These are phyloP conservation scores for Tolypocladium cylindrosporum DNA, from an alignment of 2,329 filamentous ascomycete genomes.

Conservation along the genomic window DNA sequence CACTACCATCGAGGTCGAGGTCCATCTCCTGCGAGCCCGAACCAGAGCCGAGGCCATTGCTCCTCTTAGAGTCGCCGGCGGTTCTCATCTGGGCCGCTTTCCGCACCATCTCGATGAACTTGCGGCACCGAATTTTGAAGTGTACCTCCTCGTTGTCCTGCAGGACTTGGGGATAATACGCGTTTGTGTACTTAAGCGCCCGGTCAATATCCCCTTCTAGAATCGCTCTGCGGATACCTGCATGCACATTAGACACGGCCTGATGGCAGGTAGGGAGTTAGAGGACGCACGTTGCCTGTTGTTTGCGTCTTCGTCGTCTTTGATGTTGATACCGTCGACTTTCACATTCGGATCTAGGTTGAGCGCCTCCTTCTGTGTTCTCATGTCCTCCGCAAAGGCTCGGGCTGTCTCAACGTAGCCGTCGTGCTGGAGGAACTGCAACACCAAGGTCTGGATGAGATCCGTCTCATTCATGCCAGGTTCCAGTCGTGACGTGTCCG, in stretches of 20 bases:
- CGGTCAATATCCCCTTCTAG: constrained; percentile 87
- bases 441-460: constrained; percentile 68
- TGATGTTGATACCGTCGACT: constrained; percentile 53
- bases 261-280: background rate
- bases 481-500: constrained; percentile 50
- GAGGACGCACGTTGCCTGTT: constrained; percentile 65
- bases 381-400: constrained; percentile 77
- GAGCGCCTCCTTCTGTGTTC: constrained; percentile 61
- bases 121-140: constrained; percentile 79
- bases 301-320: constrained; percentile 77
- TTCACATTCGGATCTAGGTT: constrained; percentile 42
- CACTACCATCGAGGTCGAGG: constrained; percentile 39
- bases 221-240: constrained; percentile 79
- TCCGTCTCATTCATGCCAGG: constrained; percentile 61
- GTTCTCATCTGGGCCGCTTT: constrained; percentile 56
- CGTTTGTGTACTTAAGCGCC: constrained; percentile 71
- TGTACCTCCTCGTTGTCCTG: constrained; percentile 72
- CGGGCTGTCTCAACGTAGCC: constrained; percentile 90
- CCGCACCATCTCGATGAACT: constrained; percentile 92
- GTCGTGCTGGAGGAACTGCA: constrained; percentile 88
- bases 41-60: constrained; percentile 28
- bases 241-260: constrained; percentile 6
- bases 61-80: constrained; percentile 31
- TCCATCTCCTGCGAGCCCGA: constrained; percentile 42
- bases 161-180: constrained; percentile 73